These are phyloP conservation scores for Haplographium delicatum DNA, from an alignment of 495 filamentous ascomycete genomes.

Conservation along the genomic window DNA sequence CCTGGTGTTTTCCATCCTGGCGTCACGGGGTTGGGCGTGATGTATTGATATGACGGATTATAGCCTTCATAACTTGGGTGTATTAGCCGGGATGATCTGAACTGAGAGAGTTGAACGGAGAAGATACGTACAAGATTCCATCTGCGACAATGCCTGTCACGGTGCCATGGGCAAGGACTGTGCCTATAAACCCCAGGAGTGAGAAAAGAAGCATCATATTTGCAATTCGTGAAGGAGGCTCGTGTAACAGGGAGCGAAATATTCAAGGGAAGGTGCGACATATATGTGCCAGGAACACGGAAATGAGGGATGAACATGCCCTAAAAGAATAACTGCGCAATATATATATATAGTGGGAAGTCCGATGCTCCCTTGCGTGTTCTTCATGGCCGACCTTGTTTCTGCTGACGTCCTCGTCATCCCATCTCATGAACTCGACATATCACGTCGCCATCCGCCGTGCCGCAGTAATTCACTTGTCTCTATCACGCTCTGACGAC, in stretches of 20 bases:
- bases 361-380: neutral
- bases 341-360: slow-evolving; percentile 11
- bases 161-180: slow-evolving; percentile 51
- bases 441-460: neutral
- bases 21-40: slow-evolving; percentile 38
- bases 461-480: too few species aligned
- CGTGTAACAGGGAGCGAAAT: too few species aligned
- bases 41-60: slow-evolving; percentile 32
- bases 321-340: neutral
- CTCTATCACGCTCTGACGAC: neutral
- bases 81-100: neutral
- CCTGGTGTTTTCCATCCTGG: slow-evolving; percentile 49
- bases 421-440: neutral
- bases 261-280: neutral
- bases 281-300: neutral
- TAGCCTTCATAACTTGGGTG: slow-evolving; percentile 28
- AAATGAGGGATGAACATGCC: neutral
- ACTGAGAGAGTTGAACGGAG: neutral
- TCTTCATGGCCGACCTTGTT: too few species aligned
- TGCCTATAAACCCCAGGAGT: slow-evolving; percentile 33
- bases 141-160: slow-evolving; percentile 54
- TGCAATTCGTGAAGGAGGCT: neutral
- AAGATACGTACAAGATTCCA: slow-evolving; percentile 40
- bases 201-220: slow-evolving; percentile 16
- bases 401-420: too few species aligned